Evolutionary conservation across 1,284 basidiomycete species (phyloP), one percentile per base, ranked within the genome.

Genomic region (Rhodofomes roseus): DNA sequence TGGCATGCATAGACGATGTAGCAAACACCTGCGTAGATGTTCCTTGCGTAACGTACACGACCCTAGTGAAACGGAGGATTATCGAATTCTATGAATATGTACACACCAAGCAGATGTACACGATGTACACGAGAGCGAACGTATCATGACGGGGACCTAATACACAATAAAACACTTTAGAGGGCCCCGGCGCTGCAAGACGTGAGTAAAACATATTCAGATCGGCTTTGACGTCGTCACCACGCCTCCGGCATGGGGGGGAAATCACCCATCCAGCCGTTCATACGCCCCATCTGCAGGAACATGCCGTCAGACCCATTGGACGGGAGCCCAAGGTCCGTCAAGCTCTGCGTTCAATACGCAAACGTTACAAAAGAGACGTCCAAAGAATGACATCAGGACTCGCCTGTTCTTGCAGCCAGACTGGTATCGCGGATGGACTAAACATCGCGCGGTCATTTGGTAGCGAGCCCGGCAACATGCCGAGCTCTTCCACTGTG

Each of bases 271-370:
- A 80, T 82, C 90, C 90, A 92, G 11, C 89, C 89, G 61, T 84
- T 88, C 46, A 79, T 71, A 58, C 82, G 84, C 46, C 79, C 79
- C 76, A 90, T 82, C 66, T 89, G 89, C 58, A 95, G 73, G 77
- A 96, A 95, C 56, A 95, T 88, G 7, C 90, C 92, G 66, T 96
- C 93, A 5, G 89, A 91, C 50, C 93, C 93, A 67, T 95, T 94
- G 48, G 87, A 80, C n/a, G 93, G 93, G 53, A 95, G 76, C 18
- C 93, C 93, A 6, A 96, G 84, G 72, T 96, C 93, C 22, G 89
- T 86, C 63, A 95, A 76, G 69, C 85, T 94, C 91, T 95, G 73
- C 50, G 60, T 46, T 63, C 31, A 55, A 65, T 62, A 52, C 60
- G 14, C 41, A 40, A 48, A n/a, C n/a, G n/a, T 44, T 22, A 59